Conservation (phyloP, 2,329 filamentous ascomycete species). For the Aspergillus latus region DNA sequence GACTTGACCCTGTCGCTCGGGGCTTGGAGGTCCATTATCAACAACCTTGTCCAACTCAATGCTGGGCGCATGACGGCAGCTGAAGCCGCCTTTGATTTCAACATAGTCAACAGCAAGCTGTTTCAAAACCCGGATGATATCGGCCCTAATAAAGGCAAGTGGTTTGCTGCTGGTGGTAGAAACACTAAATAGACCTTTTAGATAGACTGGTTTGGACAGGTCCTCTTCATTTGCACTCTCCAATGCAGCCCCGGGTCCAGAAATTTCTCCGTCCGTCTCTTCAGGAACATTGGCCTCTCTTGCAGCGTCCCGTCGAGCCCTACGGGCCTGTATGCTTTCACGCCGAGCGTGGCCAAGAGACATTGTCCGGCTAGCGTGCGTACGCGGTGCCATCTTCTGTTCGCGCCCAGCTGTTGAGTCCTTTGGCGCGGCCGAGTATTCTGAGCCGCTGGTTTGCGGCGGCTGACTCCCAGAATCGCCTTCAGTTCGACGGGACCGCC, state of each 20-base stretch:
- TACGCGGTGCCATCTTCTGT: conserved; percentile 55
- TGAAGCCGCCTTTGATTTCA: conserved; percentile 92
- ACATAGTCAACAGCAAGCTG: conserved; percentile 86
- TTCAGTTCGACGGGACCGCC: conserved; percentile 58
- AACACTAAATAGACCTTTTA: conserved; percentile 96
- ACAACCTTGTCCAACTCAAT: conserved; percentile 77
- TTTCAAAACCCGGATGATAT: conserved; percentile 86
- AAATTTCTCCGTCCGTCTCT: conserved; percentile 81
- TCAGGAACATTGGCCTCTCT: conserved; percentile 80
- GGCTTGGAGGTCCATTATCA: conserved; percentile 61
- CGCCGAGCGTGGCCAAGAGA: conserved; percentile 84
- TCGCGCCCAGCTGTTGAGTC: conserved; percentile 48
- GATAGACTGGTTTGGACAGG: conserved; percentile 81
- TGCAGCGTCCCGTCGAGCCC: conserved; percentile 69
- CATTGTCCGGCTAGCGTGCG: conserved; percentile 72
- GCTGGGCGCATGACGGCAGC: conserved; percentile 82
- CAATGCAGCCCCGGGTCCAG: conserved; percentile 52
- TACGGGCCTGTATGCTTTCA: conserved; percentile 87
- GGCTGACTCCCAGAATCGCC: conserved; percentile 63
- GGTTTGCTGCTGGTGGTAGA: conserved; percentile 94
- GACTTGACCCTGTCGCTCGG: conserved; percentile 48
- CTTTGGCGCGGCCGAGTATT: conserved; percentile 56
- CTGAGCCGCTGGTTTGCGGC: conserved; percentile 74
- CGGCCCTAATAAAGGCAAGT: conserved; percentile 76
- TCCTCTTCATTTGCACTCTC: conserved; percentile 61